These are phyloP conservation scores for Diplodia corticola DNA, from an alignment of 2,329 filamentous ascomycete species.

Conservation along the genomic window DNA sequence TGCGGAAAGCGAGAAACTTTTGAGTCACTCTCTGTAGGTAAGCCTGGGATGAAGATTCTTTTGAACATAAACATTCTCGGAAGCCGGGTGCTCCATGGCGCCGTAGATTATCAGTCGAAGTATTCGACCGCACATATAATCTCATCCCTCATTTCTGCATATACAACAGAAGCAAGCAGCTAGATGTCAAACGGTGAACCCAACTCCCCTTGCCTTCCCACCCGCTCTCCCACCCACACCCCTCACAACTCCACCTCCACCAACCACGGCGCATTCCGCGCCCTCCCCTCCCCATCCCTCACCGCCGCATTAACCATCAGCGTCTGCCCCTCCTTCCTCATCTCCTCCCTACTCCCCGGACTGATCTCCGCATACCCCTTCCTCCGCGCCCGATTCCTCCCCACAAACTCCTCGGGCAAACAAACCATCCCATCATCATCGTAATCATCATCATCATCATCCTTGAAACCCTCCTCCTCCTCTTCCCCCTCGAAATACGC, in stretches of 20 bases:
- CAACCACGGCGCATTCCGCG: slow-evolving; percentile 56
- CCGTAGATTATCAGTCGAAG: too few species aligned
- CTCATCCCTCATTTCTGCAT: too few species aligned
- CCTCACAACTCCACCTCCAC: slow-evolving; percentile 41
- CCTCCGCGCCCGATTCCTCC: slow-evolving; percentile 11
- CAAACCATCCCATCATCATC: neutral
- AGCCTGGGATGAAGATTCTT: too few species aligned
- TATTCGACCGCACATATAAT: too few species aligned
- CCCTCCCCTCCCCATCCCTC: slow-evolving; percentile 50
- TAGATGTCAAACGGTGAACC: too few species aligned
- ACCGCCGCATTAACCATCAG: slow-evolving; percentile 61
- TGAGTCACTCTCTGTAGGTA: too few species aligned
- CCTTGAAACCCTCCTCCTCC: neutral
- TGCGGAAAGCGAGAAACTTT: too few species aligned
- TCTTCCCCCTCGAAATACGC: slow-evolving; percentile 39
- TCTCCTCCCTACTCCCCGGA: neutral
- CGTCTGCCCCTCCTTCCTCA: slow-evolving; percentile 45
- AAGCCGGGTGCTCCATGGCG: too few species aligned
- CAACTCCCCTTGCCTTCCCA: too few species aligned
- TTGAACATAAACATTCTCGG: too few species aligned
- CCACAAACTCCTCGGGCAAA: slow-evolving; percentile 9
- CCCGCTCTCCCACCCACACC: too few species aligned
- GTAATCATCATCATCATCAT: neutral
- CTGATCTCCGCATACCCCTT: slow-evolving; percentile 4
- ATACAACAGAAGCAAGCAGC: too few species aligned